These are phyloP conservation scores for Microstroma glucosiphilum DNA, from an alignment of 1,284 basidiomycete genomes.

Conservation along the genomic window DNA sequence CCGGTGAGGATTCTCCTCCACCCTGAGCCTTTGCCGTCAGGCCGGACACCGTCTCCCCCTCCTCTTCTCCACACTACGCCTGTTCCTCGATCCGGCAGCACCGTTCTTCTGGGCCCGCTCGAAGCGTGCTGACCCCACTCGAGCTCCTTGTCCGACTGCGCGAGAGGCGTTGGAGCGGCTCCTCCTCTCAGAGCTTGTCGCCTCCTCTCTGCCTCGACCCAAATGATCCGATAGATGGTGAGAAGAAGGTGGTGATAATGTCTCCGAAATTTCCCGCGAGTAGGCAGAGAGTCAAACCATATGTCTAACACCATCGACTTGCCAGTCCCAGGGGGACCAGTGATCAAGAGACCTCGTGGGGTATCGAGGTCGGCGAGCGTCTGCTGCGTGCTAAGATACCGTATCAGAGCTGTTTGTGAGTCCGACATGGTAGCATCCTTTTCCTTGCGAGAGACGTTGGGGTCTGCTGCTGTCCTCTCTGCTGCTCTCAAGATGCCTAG, in stretches of 20 bases:
- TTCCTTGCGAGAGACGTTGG: slow-evolving; percentile 16
- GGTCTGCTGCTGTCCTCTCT: slow-evolving; percentile 13
- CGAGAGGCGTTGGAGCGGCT: slow-evolving; percentile 15
- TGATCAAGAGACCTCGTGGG: slow-evolving; percentile 58
- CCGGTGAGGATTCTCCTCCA: slow-evolving; percentile 26
- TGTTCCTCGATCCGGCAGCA: slow-evolving; percentile 8
- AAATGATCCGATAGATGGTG: slow-evolving; percentile 63
- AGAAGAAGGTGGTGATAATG: slow-evolving; percentile 67
- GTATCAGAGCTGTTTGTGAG: slow-evolving; percentile 54
- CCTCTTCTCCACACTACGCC: slow-evolving; percentile 7
- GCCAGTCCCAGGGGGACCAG: slow-evolving; percentile 57
- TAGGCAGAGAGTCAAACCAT: slow-evolving; percentile 61
- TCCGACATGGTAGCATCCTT: slow-evolving; percentile 18
- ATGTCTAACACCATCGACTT: slow-evolving; percentile 64
- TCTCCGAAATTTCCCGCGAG: slow-evolving; percentile 60
- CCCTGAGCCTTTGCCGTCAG: slow-evolving; percentile 8
- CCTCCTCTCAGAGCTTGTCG: slow-evolving; percentile 32
- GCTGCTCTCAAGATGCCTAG: slow-evolving; percentile 32
- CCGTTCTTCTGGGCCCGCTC: neutral
- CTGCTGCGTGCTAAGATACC: slow-evolving; percentile 59
- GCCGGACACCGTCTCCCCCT: slow-evolving; percentile 4
- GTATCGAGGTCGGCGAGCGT: slow-evolving; percentile 60
- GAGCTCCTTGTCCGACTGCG: slow-evolving; percentile 27
- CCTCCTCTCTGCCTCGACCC: slow-evolving; percentile 58
- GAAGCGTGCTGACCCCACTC: neutral